Base-by-base conservation (phyloP, 768 basidiomycete species). In the Flagelloscypha sp. region DNA sequence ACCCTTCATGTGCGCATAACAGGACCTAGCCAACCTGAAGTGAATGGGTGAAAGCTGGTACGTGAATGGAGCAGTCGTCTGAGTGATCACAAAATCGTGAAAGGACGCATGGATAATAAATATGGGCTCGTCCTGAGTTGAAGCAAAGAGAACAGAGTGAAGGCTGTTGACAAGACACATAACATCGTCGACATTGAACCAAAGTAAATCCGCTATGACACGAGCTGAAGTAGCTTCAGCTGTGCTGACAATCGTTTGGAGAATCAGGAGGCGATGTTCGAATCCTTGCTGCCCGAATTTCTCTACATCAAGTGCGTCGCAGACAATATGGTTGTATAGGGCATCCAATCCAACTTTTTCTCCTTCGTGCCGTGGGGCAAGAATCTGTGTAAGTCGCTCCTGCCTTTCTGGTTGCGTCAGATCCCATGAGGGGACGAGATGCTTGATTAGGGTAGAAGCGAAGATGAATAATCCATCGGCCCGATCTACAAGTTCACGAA, bases 1-100 rank as follows among this genome's bases (percentile, higher is more conserved):
- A 1, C 11, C 9, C 8, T 42, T 25, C 39, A 48, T 42, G 10
- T 36, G 25, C 16, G 25, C n/a, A 15, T 44, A 23, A 22, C 43
- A 48, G 23, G 1, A 12, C 5, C 17, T 12, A 9, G 23, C n/a
- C 1, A 39, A 16, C 12, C 15, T 16, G 1, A 17, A 16, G 6
- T 39, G 37, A n/a, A 33, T 30, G 18, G 29, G 13, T 15, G 22
- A 15, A 9, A 12, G 25, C n/a, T 15, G 3, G 10, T 27, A 36
- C 18, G 35, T 13, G 10, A n/a, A 27, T 24, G 1, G 21, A 23
- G 10, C 31, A 30, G 24, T 17, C 34, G 12, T 3, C 10, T 8
- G 13, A 23, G 3, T 12, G 9, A 22, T 24, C n/a, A 34, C 25
- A 23, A 34, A 34, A 24, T 34, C 33, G 17, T 8, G 25, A 23